Conservation (phyloP, 2,329 filamentous ascomycete species). For the Colletotrichum aenigma region DNA sequence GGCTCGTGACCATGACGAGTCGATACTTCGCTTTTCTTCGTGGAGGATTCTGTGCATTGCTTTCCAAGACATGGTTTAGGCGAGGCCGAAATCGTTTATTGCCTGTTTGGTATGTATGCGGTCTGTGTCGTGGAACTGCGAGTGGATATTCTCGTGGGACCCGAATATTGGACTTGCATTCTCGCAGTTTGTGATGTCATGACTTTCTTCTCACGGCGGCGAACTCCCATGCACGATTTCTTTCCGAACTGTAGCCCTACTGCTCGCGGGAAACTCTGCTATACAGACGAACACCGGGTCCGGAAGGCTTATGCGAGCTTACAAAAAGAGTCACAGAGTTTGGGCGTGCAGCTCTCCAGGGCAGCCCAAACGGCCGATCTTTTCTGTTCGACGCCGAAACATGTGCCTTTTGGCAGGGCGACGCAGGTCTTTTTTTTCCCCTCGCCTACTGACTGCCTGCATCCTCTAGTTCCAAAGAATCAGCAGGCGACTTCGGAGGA, state of each 20-base stretch:
- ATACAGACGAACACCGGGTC: constrained; percentile 12
- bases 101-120: background rate
- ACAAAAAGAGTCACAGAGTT: background rate
- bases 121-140: background rate
- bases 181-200: background rate
- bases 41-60: background rate
- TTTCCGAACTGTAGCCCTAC: background rate
- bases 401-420: background rate
- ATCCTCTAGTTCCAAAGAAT: background rate
- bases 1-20: background rate
- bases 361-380: background rate
- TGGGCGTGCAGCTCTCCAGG: background rate
- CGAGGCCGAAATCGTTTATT: background rate
- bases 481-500: background rate
- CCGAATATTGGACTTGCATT: background rate
- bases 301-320: background rate
- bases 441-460: background rate
- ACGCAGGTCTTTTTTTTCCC: background rate
- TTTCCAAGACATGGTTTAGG: background rate
- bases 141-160: background rate
- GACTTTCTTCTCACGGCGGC: background rate
- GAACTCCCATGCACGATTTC: background rate
- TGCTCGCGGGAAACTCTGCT: background rate
- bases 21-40: background rate
- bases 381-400: background rate